Evolutionary conservation across 345 rosid genomes (phyloP).

Genomic region (Cardamine occulta): DNA sequence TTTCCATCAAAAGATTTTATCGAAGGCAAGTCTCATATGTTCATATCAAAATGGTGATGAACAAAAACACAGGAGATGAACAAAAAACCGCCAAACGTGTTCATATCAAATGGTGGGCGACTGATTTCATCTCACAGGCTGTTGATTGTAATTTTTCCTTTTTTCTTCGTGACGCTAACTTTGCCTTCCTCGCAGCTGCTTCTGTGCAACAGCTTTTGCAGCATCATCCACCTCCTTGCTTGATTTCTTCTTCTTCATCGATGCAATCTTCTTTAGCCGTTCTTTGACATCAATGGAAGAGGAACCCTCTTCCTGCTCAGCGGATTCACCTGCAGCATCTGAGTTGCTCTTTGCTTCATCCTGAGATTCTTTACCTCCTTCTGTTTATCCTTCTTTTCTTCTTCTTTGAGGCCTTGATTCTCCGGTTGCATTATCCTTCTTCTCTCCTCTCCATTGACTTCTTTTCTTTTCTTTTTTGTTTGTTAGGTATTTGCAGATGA

Average conservation of each 20-base stretch:
- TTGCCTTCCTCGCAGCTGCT: slow-evolving; percentile 75
- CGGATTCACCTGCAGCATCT: slow-evolving; percentile 35
- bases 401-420: slow-evolving; percentile 47
- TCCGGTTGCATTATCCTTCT: slow-evolving; percentile 35
- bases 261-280: slow-evolving; percentile 62
- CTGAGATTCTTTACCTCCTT: slow-evolving; percentile 49
- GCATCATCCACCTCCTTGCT: slow-evolving; percentile 73
- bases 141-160: slow-evolving; percentile 84
- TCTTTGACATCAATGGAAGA: slow-evolving; percentile 64
- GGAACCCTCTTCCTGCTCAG: slow-evolving; percentile 43
- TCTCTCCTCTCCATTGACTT: slow-evolving; percentile 47
- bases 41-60: too few species aligned
- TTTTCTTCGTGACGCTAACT: slow-evolving; percentile 78
- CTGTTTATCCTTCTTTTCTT: slow-evolving; percentile 46
- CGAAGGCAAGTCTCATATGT: slow-evolving; percentile 23
- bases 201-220: slow-evolving; percentile 71
- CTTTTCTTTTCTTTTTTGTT: slow-evolving; percentile 50
- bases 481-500: slow-evolving; percentile 27
- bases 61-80: not conserved
- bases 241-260: slow-evolving; percentile 75
- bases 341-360: slow-evolving; percentile 44
- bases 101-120: slow-evolving; percentile 32
- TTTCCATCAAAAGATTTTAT: slow-evolving; percentile 18
- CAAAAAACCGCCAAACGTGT: slow-evolving; percentile 31
- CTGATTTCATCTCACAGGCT: slow-evolving; percentile 60